phyloP scores from a whole-genome alignment of 2,329 filamentous ascomycete species.

The Ophiostoma quercus region DNA sequence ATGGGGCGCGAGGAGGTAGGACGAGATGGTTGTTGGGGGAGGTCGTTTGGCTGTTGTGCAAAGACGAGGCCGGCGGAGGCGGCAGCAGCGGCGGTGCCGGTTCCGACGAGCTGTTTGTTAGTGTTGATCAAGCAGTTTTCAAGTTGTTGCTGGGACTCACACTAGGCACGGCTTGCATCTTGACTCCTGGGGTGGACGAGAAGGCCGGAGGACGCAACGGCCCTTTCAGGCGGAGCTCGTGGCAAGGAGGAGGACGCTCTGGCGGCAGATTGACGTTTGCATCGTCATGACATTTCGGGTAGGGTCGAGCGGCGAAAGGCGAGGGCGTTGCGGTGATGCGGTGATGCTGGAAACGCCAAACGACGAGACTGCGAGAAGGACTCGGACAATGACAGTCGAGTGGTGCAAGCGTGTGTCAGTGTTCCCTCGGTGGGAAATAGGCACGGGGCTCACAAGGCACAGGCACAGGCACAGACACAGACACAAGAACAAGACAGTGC shows the following conservation, averaged over 20 bases:
- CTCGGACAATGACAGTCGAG: background rate
- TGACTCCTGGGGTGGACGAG: slow-evolving; percentile 29
- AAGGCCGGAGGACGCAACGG: slow-evolving; percentile 29
- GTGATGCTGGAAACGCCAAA: background rate
- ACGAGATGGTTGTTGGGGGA: slow-evolving; percentile 29
- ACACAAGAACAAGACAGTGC: background rate
- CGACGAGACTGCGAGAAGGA: background rate
- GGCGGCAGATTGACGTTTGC: slow-evolving; percentile 34
- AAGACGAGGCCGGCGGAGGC: slow-evolving; percentile 56
- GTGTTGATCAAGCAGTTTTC: background rate
- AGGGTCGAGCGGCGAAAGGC: background rate
- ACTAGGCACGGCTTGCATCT: slow-evolving; percentile 41
- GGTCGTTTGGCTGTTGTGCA: slow-evolving; percentile 49
- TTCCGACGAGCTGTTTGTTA: slow-evolving; percentile 51
- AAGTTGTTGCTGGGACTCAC: slow-evolving; percentile 37
- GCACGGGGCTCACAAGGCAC: slow-evolving; percentile 12
- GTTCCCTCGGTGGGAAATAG: slow-evolving; percentile 6
- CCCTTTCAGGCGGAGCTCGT: slow-evolving; percentile 32
- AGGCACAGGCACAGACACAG: background rate
- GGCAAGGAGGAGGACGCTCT: slow-evolving; percentile 34
- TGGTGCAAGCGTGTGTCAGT: slow-evolving; percentile 4
- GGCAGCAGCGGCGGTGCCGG: slow-evolving; percentile 57
- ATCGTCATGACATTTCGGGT: slow-evolving; percentile 37
- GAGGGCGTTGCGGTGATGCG: background rate
- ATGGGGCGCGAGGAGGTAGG: background rate